Percentiles rank a stretch among this genome's conserved stretches.
Evolutionary conservation across 2,329 filamentous ascomycete species (phyloP).

Genomic region (Aspergillus melleus): DNA sequence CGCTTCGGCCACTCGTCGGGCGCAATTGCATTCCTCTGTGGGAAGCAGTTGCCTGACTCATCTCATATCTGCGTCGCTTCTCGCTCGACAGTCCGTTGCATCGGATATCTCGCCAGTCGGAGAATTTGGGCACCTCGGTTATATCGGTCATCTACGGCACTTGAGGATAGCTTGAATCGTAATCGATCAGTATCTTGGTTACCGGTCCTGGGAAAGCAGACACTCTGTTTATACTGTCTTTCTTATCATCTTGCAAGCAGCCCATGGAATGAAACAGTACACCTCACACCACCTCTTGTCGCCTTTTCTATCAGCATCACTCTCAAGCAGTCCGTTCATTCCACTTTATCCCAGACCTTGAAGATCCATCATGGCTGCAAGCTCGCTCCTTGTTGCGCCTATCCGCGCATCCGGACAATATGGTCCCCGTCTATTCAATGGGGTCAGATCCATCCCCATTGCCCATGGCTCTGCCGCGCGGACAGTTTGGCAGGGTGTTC

Average conservation of each 20-base stretch:
- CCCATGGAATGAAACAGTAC: background rate
- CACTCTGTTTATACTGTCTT: background rate
- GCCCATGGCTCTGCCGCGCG: background rate
- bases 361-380: constrained; percentile 16
- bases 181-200: too few species aligned
- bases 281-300: background rate
- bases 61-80: background rate
- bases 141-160: background rate
- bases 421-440: constrained; percentile 4
- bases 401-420: constrained; percentile 11
- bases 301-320: background rate
- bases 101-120: background rate
- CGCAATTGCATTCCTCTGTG: constrained; percentile 1
- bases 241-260: background rate
- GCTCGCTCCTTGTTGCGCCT: constrained; percentile 8
- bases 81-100: background rate
- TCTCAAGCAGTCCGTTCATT: background rate
- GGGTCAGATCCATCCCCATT: background rate
- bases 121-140: background rate
- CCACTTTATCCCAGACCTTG: background rate
- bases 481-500: constrained; percentile 7
- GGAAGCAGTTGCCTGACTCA: constrained; percentile 10
- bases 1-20: constrained; percentile 1
- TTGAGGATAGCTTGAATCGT: background rate
- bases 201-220: too few species aligned